A percentile compares a stretch with the other conserved stretches of the same genome.
These are phyloP conservation scores for Tephrocybe sp. DNA, from an alignment of 768 basidiomycete genomes.

Conservation along the genomic window DNA sequence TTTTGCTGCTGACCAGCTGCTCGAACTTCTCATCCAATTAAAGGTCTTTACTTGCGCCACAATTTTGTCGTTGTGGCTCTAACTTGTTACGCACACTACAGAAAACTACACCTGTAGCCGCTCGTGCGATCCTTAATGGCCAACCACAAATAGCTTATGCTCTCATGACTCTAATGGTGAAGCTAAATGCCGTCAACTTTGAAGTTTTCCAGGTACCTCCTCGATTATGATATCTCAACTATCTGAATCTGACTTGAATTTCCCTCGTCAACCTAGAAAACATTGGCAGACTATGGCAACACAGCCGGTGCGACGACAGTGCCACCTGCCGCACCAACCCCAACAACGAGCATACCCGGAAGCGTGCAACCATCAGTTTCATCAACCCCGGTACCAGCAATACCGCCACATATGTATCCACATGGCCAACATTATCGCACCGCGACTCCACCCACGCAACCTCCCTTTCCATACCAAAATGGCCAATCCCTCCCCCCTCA, in stretches of 20 bases:
- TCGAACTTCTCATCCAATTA: constrained; percentile 74
- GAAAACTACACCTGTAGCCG: constrained; percentile 75
- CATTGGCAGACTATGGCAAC: constrained; percentile 49
- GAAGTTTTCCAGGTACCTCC: constrained; percentile 68
- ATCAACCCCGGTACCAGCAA: constrained; percentile 37
- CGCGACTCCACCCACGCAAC: constrained; percentile 27
- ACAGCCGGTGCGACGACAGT: constrained; percentile 18
- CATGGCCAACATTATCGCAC: constrained; percentile 30
- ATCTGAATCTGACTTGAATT: not conserved
- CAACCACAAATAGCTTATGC: constrained; percentile 79
- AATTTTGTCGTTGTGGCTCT: not conserved
- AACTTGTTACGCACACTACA: constrained; percentile 21
- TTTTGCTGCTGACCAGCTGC: constrained; percentile 60
- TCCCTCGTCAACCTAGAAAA: constrained; percentile 43
- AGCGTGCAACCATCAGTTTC: constrained; percentile 25
- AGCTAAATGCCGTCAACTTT: constrained; percentile 69
- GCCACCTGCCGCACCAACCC: constrained; percentile 22
- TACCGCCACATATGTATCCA: constrained; percentile 44
- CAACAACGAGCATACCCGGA: constrained; percentile 20
- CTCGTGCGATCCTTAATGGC: constrained; percentile 62
- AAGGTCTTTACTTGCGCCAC: constrained; percentile 39
- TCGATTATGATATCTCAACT: not conserved
- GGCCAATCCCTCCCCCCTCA: constrained; percentile 17
- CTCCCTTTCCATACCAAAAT: constrained; percentile 23
- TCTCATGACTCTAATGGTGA: constrained; percentile 74